Evolutionary conservation across 225 moss, liverwort and hornwort genomes (phyloP), one percentile per base, ranked within the genome.

Genomic region (Asterella californica): DNA sequence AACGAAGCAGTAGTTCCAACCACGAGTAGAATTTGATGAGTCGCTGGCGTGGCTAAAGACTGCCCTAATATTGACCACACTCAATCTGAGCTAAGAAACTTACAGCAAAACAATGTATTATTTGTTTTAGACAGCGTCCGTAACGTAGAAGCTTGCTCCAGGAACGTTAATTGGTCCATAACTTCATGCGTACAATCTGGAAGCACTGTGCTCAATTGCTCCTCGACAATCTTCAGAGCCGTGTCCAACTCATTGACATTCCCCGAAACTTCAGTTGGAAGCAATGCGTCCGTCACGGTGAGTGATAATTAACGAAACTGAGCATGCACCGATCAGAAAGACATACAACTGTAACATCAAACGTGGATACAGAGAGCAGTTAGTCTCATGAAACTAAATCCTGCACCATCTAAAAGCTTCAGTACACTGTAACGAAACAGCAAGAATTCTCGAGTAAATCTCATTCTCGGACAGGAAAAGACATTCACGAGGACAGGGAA

Each of bases 61-160:
- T 42, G 71, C 71, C 71, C 0, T 18, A 48, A 48, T 21, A 48
- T 3, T 27, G 24, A 42, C n/a, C 22, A 71, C 24, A 37, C 45
- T 21, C 6, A 50, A 15, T 11, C 2, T 15, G 36, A 49, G 64
- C 59, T 17, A 70, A 48, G 70, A 12, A 27, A 64, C 90, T 90
- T 86, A 92, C 94, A 73, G 78, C 89, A 90, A 78, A 92, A 96
- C 54, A 96, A 91, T 8, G 90, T 83, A n/a, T 90, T 91, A 12
- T 89, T 82, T 25, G 93, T 87, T 84, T 90, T 91, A 10, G 96
- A 89, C 42, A 97, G 71, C 11, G 84, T 57, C 52, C 89, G 70
- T 77, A 90, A 87, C 27, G 93, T 87, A 32, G 88, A 86, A 27
- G 96, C 96, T 45, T 91, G 96, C 52, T 97, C 91, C 37, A 91